A percentile compares a stretch with the other conserved stretches of the same genome.
Conservation (phyloP, 2,329 filamentous ascomycete species). For the Fusarium multiceps region DNA sequence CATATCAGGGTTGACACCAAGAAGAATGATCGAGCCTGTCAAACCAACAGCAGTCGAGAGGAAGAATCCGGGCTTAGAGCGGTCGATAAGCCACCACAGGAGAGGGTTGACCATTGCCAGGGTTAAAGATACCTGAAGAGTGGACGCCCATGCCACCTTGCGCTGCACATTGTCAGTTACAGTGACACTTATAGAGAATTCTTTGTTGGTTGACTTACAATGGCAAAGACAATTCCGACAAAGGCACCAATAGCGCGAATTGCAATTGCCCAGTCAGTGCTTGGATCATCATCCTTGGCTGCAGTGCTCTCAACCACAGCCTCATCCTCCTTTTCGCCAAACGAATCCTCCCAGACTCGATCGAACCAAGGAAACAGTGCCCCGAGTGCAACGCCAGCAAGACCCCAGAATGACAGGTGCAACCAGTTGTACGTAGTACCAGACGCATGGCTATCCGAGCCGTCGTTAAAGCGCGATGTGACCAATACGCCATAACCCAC, state of each 20-base stretch:
- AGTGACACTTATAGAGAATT: background rate
- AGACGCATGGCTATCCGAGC: constrained; percentile 67
- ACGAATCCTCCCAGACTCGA: constrained; percentile 72
- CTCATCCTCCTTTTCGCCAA: constrained; percentile 52
- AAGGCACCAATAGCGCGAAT: constrained; percentile 70
- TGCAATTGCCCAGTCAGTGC: constrained; percentile 78
- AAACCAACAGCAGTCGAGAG: constrained; percentile 80
- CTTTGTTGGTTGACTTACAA: constrained; percentile 69
- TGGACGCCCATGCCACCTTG: constrained; percentile 91
- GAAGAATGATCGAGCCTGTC: constrained; percentile 76
- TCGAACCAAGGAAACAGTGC: constrained; percentile 88
- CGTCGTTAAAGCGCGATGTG: constrained; percentile 77
- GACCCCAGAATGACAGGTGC: constrained; percentile 85
- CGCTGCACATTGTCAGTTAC: constrained; percentile 65
- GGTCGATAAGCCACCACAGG: constrained; percentile 96
- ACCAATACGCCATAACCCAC: constrained; percentile 86
- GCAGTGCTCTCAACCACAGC: constrained; percentile 46
- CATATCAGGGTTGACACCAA: constrained; percentile 81
- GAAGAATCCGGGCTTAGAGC: constrained; percentile 84
- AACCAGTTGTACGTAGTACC: constrained; percentile 68
- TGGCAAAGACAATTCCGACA: constrained; percentile 72
- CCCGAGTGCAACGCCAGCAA: constrained; percentile 81
- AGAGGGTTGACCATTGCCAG: constrained; percentile 92
- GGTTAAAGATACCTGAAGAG: constrained; percentile 90
- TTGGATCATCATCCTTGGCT: constrained; percentile 52